These are phyloP conservation scores for Solanum dulcamara DNA, from an alignment of 257 asterid species.

Conservation along the genomic window DNA sequence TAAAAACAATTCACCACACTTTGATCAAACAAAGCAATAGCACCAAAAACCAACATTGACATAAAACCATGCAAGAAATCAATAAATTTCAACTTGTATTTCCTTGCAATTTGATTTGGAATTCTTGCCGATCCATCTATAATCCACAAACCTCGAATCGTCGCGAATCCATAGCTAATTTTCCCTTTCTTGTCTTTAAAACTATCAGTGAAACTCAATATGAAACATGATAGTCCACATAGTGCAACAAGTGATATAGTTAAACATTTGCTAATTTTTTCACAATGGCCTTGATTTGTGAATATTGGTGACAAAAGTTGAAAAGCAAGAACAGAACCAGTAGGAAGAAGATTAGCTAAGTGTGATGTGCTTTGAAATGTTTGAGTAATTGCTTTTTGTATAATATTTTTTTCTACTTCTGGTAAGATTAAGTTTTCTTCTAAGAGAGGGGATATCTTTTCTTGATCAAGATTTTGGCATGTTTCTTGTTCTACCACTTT, in stretches of 20 bases:
- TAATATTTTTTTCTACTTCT: conserved; percentile 42
- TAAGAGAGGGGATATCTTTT: conserved; percentile 31
- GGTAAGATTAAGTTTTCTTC: conserved; percentile 13
- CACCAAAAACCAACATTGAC: conserved; percentile 69
- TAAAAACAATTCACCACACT: conserved; percentile 65
- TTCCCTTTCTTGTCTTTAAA: conserved; percentile 62
- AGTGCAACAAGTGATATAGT: conserved; percentile 47
- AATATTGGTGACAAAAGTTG: conserved; percentile 73
- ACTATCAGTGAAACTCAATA: conserved; percentile 76
- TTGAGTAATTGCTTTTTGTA: conserved; percentile 76
- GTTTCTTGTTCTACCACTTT: conserved; percentile 30
- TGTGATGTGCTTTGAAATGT: conserved; percentile 79
- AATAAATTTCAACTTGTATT: conserved; percentile 47
- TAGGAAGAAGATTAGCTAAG: conserved; percentile 78
- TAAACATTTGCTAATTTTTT: conserved; percentile 26
- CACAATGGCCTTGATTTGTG: conserved; percentile 71
- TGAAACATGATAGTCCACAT: conserved; percentile 57
- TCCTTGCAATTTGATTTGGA: conserved; percentile 35
- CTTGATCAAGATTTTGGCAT: conserved; percentile 15
- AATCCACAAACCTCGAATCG: conserved; percentile 58
- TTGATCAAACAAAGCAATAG: conserved; percentile 57
- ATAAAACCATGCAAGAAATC: conserved; percentile 72
- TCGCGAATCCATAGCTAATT: conserved; percentile 68
- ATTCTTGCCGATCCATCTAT: conserved; percentile 59
- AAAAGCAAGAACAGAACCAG: conserved; percentile 73